Base-by-base conservation (phyloP, 768 basidiomycete species). In the Trametes elegans region DNA sequence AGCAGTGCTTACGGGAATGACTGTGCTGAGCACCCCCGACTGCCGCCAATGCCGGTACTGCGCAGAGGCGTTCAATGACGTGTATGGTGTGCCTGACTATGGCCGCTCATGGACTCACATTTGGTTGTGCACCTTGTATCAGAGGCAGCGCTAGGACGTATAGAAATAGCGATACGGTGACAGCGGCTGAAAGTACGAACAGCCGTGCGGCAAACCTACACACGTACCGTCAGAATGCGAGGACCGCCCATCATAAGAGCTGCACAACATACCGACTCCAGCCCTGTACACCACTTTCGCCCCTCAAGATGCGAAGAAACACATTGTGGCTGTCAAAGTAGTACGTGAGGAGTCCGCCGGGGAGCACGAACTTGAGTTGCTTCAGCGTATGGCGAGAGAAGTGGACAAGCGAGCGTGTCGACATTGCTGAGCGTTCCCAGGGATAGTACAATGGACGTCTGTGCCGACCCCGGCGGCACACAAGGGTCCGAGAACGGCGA, bases 11-110 rank as follows among this genome's bases (percentile, higher is more conserved):
- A 74, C 79, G 27, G 87, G 88, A 59, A 90, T 87, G 8, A 87
- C 79, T 2, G 75, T 78, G 1, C 87, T 87, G 27, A 91, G 70
- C 19, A 82, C 71, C 19, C 83, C 83, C 5, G 88, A 89, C 61
- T 87, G 74, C 61, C 85, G 76, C 89, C 89, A 91, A 14, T 80
- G 79, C 42, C 77, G 82, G 64, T 88, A 90, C 89, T 91, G 64
- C 45, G 32, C 29, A 62, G 46, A 24, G 36, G 42, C 13, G 40
- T 36, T 44, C 23, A 39, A 18, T 44, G 32, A 44, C 34, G 18
- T 44, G 42, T 26, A 14, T 16, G 14, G 18, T 34, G 51, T 36
- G 42, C n/a, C 35, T 44, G 50, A 27, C 29, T 34, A 21, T 36
- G n/a, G 8, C 9, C 31, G 18, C 42, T 35, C 36, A 42, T 24